Base-by-base conservation (phyloP, 2,329 filamentous ascomycete species). In the Venturiaceae sp. region DNA sequence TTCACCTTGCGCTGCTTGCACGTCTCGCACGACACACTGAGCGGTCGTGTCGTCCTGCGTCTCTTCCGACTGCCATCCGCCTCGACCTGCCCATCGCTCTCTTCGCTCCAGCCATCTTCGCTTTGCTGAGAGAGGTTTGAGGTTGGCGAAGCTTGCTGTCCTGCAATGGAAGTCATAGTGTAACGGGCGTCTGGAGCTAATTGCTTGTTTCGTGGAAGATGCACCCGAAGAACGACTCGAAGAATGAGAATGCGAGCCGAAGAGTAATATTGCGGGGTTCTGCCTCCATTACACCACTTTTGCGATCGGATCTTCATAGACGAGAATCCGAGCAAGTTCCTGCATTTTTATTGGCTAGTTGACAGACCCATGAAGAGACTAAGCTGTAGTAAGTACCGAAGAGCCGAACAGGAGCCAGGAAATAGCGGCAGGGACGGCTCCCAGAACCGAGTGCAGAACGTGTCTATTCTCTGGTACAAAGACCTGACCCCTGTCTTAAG, bases 1-100 rank as follows among this genome's bases (percentile, higher is more conserved):
- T 74, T 73, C 56, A 90, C 87, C 78, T 92, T 92, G 75, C 88
- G 78, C 71, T 88, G 84, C 72, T 92, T 91, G 76, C 88, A 90
- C 55, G 58, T 60, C 34, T 92, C 88, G 68, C 88, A 82, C 65
- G 77, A 80, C 34, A 82, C 80, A 54, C 67, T 80, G 72, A 46
- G 76, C 76, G 59, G 79, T 70, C 67, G 64, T 61, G 58, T 64
- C 68, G 54, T 64, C 68, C 68, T 65, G 21, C 47, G 28, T n/a
- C 57, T 28, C 28, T 54, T 53, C 33, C 47, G 56, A 30, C 65
- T 65, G 32, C 67, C 63, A 60, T 69, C 69, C 8, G 67, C 69
- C 19, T 67, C 71, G 16, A 67, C 70, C 28, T 53, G 61, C 39
- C 64, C 65, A 13, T 72, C 72, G 68, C 67, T 19, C 67, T 66